Evolutionary conservation across 495 filamentous ascomycete genomes (phyloP).

Genomic region (Xylaria intraflava): DNA sequence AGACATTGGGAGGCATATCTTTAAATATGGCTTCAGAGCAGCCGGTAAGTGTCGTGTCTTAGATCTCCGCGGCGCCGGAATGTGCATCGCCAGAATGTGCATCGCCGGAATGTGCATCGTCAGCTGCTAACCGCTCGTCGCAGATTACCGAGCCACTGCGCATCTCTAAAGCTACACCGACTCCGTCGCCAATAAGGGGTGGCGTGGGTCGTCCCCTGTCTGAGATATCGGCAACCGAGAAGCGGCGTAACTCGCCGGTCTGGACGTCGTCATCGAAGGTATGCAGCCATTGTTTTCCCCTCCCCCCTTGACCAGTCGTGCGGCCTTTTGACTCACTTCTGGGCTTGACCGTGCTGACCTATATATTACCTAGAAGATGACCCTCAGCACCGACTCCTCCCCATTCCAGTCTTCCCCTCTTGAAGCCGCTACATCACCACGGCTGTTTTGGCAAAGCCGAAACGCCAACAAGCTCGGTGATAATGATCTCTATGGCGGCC

Average conservation of each 20-base stretch:
- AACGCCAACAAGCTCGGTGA: constrained; percentile 62
- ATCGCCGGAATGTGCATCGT: constrained; percentile 5
- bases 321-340: background rate
- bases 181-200: constrained; percentile 41
- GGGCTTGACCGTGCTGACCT: constrained; percentile 21
- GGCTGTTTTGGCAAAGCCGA: constrained; percentile 79
- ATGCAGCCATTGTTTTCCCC: constrained; percentile 16
- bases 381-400: constrained; percentile 60
- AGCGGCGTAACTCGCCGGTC: constrained; percentile 66
- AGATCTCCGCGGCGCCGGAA: constrained; percentile 4
- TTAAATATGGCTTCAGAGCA: constrained; percentile 24
- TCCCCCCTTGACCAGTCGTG: background rate
- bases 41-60: constrained; percentile 28
- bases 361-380: constrained; percentile 32
- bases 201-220: constrained; percentile 48
- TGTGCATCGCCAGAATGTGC: background rate
- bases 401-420: constrained; percentile 72
- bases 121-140: constrained; percentile 6
- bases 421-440: constrained; percentile 59
- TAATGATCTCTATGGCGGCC: constrained; percentile 58
- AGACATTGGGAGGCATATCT: constrained; percentile 4
- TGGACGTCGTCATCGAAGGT: constrained; percentile 67
- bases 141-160: constrained; percentile 46
- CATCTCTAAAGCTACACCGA: constrained; percentile 48
- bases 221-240: constrained; percentile 52